Evolutionary conservation across 495 filamentous ascomycete species (phyloP).

Genomic region (Parachaetomium inaequale): DNA sequence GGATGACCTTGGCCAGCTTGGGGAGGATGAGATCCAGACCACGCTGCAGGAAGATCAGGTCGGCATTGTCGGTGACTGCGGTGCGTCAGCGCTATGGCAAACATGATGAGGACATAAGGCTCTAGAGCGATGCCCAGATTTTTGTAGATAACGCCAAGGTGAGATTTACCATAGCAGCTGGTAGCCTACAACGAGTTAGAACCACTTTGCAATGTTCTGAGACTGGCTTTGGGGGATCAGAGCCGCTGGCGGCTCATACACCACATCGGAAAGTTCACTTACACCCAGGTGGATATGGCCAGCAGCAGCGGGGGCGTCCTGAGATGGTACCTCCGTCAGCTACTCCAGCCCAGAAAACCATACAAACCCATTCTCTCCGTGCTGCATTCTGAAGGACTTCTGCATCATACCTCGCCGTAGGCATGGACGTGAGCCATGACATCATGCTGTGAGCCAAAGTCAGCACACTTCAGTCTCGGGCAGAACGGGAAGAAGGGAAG

Average conservation of each 20-base stretch:
- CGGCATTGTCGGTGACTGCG: slow-evolving; percentile 74
- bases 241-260: background rate
- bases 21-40: slow-evolving; percentile 72
- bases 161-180: slow-evolving; percentile 35
- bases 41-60: slow-evolving; percentile 77
- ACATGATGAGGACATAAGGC: background rate
- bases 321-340: background rate
- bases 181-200: slow-evolving; percentile 20
- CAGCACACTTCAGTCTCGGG: background rate
- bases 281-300: slow-evolving; percentile 79
- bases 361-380: background rate
- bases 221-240: background rate
- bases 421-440: slow-evolving; percentile 57
- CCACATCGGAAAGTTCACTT: slow-evolving; percentile 8
- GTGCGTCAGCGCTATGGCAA: slow-evolving; percentile 1
- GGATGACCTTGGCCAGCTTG: slow-evolving; percentile 81
- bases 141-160: background rate
- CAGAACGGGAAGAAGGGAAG: background rate
- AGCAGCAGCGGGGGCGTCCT: slow-evolving; percentile 71
- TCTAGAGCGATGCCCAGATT: too few species aligned
- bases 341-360: background rate
- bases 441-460: slow-evolving; percentile 44
- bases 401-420: slow-evolving; percentile 60
- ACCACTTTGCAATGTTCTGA: background rate
- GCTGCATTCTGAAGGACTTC: background rate